Base-by-base conservation (phyloP, 2,329 filamentous ascomycete genomes). In the Microdochium paspali region DNA sequence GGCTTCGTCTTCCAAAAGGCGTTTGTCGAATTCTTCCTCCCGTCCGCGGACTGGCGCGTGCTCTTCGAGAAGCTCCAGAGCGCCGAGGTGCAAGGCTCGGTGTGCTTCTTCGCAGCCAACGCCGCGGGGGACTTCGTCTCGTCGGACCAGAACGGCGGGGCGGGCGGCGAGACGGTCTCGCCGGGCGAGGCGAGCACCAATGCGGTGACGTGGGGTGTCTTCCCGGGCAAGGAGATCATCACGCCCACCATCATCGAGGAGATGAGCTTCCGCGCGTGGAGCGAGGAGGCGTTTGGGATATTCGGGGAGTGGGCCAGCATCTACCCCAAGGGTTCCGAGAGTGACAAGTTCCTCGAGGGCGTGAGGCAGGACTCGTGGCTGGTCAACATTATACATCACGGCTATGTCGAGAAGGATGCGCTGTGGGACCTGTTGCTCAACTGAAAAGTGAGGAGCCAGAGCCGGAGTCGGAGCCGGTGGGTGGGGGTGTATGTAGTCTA, bases 1-100 rank as follows among this genome's bases (percentile, higher is more conserved):
- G 93, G 93, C 18, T 97, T 95, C 63, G 90, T 97, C 44, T 98
- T 96, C 72, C 93, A 98, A 61, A 98, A 97, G 68, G 86, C 91
- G 0, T 98, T 98, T 65, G 90, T 98, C 46, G 93, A 98, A 65
- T 89, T 97, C 69, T 98, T 98, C 73, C 70, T 95, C 49, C 83
- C 90, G 0, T 69, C 74, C 0, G 65, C 76, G 0, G 87, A 91
- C 62, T 97, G 90, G 83, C 65, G 69, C 15, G 63, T 63, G 1
- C 74, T 98, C 26, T 77, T 79, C 53, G 72, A 74, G 3, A 77
- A 80, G 49, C 77, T 97, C 42, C 61, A 66, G 46, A 69, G 68
- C 10, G 67, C 77, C 30, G 79, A 80, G 47, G 69, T 79, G 15
- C 73, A 80, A 44, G 80, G 84, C 39, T 75, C 80, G 45, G 77